These are phyloP conservation scores for Phytopythium cucurbitacearum DNA, from an alignment of 352 stramenopile species.

Conservation along the genomic window DNA sequence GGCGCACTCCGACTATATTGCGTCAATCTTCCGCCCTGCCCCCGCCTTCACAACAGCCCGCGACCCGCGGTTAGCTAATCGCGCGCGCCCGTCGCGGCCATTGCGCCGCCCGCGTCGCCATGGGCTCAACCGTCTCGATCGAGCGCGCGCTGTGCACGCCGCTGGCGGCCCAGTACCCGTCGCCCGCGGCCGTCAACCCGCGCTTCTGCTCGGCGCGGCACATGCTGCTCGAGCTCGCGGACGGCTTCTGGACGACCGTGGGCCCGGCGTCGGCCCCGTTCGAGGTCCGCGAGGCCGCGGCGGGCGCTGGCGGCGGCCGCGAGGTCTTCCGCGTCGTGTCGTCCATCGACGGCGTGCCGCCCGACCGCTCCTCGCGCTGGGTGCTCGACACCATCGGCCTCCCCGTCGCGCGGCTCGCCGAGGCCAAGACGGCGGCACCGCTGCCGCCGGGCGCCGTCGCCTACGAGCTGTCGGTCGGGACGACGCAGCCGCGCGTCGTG, in stretches of 20 bases:
- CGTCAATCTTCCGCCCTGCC: conserved; percentile 1
- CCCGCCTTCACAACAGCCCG: conserved; percentile 4
- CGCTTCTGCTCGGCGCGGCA: conserved; percentile 30
- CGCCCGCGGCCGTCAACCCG: conserved; percentile 35
- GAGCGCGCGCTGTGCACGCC: conserved; percentile 29
- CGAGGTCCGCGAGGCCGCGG: conserved; percentile 17
- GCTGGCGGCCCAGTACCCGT: conserved; percentile 33
- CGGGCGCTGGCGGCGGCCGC: conserved; percentile 9
- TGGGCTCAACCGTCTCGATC: conserved; percentile 20
- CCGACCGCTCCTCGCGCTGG: conserved; percentile 27
- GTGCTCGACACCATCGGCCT: conserved; percentile 37
- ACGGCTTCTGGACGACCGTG: conserved; percentile 35
- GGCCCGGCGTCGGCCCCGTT: conserved; percentile 9
- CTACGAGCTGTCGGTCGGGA: conserved; percentile 37
- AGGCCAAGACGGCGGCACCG: conserved; percentile 2
- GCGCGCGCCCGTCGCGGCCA: neutral
- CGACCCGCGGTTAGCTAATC: too few relatives aligned
- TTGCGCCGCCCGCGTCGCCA: conserved; percentile 2
- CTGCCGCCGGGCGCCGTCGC: conserved; percentile 3
- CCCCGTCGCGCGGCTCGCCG: conserved; percentile 23
- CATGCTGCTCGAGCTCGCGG: conserved; percentile 27
- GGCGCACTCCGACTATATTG: too few relatives aligned
- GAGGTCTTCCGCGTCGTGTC: conserved; percentile 29
- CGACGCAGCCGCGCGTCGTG: conserved; percentile 18
- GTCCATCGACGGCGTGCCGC: conserved; percentile 13